A percentile compares a stretch with the other conserved stretches of the same genome.
Evolutionary conservation across 495 filamentous ascomycete genomes (phyloP).

Genomic region (Hypoxylon rickii): DNA sequence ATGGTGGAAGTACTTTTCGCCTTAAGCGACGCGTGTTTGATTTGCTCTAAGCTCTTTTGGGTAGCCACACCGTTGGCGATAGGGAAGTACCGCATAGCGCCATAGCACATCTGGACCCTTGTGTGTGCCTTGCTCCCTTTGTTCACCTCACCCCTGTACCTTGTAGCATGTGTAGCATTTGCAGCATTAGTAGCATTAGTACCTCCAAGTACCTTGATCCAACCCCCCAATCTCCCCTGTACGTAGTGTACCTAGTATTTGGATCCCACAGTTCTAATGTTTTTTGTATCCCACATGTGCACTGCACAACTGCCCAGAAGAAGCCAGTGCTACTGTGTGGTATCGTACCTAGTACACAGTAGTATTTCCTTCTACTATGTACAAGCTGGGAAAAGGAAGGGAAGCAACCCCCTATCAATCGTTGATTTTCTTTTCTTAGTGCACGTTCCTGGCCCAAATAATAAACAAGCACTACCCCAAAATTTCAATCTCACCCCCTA

Average conservation of each 20-base stretch:
- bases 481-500: slow-evolving; percentile 34
- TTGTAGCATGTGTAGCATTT: no score
- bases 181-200: no score
- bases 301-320: no score
- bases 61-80: slow-evolving; percentile 19
- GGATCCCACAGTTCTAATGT: no score
- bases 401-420: slow-evolving; percentile 23
- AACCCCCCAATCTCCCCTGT: no score
- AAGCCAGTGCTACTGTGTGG: no score
- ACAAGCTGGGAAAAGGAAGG: not conserved
- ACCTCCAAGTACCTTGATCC: no score
- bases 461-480: slow-evolving; percentile 36
- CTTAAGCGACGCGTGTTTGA: slow-evolving; percentile 16
- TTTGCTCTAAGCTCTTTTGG: slow-evolving; percentile 17
- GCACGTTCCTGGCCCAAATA: slow-evolving; percentile 35
- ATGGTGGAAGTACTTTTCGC: no score
- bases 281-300: slow-evolving; percentile 24
- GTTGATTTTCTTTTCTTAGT: slow-evolving; percentile 10
- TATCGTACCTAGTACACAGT: no score
- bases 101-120: slow-evolving; percentile 4
- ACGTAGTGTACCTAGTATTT: no score
- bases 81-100: slow-evolving; percentile 9
- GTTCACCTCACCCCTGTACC: slow-evolving; percentile 18
- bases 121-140: not conserved
- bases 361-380: no score